Conservation (phyloP, 345 rosid genomes). For the Corchorus olitorius region DNA sequence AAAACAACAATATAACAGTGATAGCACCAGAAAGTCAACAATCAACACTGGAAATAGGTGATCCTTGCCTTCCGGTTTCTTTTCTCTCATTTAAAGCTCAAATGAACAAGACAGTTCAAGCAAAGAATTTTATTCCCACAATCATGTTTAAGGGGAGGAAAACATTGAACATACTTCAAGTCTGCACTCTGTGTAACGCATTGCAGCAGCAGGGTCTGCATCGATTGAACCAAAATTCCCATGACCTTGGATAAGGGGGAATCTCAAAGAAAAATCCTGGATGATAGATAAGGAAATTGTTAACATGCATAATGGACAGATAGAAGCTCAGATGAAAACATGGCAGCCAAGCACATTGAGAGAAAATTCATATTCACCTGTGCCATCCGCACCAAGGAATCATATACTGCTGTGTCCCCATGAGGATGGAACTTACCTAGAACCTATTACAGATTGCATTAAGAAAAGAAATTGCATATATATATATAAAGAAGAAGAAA, state of each 20-base stretch:
- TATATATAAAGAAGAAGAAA: background rate
- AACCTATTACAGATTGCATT: constrained; percentile 49
- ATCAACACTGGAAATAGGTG: background rate
- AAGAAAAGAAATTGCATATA: background rate
- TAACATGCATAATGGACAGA: background rate
- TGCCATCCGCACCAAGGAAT: constrained; percentile 94
- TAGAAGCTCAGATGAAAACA: background rate
- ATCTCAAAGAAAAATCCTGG: constrained; percentile 86
- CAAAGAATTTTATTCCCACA: background rate
- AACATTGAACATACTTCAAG: constrained; percentile 58
- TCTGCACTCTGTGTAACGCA: constrained; percentile 99
- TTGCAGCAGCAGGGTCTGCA: constrained; percentile 98
- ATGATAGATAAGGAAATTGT: constrained; percentile 6
- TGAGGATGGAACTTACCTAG: constrained; percentile 97
- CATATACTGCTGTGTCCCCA: constrained; percentile 94
- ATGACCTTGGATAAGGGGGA: constrained; percentile 89
- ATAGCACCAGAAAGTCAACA: background rate
- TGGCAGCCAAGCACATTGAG: background rate
- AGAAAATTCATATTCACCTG: constrained; percentile 53
- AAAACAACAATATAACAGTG: background rate
- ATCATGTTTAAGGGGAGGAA: constrained; percentile 14
- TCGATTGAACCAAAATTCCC: constrained; percentile 97
- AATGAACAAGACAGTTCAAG: background rate
- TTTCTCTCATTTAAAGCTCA: background rate
- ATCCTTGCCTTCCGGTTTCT: background rate